Percentiles rank a stretch among this genome's conserved stretches.
Evolutionary conservation across 306 rosid genomes (phyloP).

Genomic region (Malus orientalis): DNA sequence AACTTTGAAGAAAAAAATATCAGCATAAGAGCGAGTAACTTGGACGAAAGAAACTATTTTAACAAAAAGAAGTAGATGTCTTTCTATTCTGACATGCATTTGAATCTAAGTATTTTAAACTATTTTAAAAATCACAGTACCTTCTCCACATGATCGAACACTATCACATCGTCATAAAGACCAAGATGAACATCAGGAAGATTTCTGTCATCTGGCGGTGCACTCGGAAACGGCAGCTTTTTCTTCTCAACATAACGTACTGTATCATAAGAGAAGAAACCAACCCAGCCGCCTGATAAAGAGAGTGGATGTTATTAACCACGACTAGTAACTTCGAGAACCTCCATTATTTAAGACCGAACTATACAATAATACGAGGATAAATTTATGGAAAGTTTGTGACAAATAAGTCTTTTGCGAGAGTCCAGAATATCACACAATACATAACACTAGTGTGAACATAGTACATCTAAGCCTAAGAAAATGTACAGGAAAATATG

Average conservation of each 20-base stretch:
- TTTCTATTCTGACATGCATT: not conserved
- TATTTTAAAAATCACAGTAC: conserved; percentile 26
- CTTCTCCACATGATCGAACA: conserved; percentile 94
- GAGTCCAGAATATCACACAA: not conserved
- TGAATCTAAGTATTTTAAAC: not conserved
- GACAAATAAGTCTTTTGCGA: not conserved
- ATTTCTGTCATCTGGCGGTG: conserved; percentile 78
- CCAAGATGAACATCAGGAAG: conserved; percentile 97
- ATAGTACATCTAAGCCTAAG: not conserved
- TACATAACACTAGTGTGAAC: not conserved
- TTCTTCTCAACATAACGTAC: conserved; percentile 93
- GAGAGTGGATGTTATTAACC: conserved; percentile 3
- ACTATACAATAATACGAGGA: not conserved
- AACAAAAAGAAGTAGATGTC: not conserved
- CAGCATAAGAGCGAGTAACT: not conserved
- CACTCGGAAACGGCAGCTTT: conserved; percentile 76
- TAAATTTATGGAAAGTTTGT: not conserved
- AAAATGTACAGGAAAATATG: not conserved
- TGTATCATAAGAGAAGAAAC: conserved; percentile 93
- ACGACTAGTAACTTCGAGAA: not conserved
- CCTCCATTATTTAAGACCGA: not conserved
- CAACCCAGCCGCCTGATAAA: conserved; percentile 91
- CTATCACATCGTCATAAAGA: conserved; percentile 82
- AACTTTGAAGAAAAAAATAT: not conserved
- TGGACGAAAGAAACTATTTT: not conserved